phyloP scores from a whole-genome alignment of 1,284 basidiomycete species.

The Puccinia horiana region DNA sequence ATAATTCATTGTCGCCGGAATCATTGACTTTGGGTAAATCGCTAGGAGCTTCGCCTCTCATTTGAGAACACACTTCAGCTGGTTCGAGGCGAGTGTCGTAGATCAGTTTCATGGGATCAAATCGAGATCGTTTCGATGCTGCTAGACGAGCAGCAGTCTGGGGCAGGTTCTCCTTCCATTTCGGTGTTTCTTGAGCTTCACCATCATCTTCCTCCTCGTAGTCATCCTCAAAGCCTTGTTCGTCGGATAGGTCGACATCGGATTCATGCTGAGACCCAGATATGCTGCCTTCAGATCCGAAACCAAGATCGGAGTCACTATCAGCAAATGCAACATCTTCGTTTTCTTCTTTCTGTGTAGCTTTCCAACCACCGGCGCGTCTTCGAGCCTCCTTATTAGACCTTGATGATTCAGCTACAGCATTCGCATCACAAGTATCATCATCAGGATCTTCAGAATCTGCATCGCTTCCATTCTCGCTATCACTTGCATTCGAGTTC shows the following conservation, averaged over 20 bases:
- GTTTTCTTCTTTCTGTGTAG: constrained; percentile 6
- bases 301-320: constrained; percentile 57
- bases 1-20: constrained; percentile 54
- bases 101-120: constrained; percentile 83
- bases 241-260: constrained; percentile 25
- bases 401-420: constrained; percentile 47
- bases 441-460: constrained; percentile 52
- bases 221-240: constrained; percentile 36
- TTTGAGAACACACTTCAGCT: constrained; percentile 68
- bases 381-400: constrained; percentile 42
- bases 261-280: constrained; percentile 26
- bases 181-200: constrained; percentile 62
- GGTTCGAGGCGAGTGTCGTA: constrained; percentile 72
- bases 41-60: constrained; percentile 57
- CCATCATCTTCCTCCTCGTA: constrained; percentile 56
- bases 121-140: constrained; percentile 60
- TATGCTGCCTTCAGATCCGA: constrained; percentile 31
- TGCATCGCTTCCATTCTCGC: constrained; percentile 54
- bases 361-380: constrained; percentile 43
- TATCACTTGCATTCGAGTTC: constrained; percentile 55
- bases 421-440: background rate
- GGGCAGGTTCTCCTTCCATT: constrained; percentile 77
- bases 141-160: constrained; percentile 62
- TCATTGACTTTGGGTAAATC: constrained; percentile 23
- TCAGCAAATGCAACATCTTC: constrained; percentile 57